A percentile compares a stretch with the other conserved stretches of the same genome.
phyloP scores from a whole-genome alignment of 768 basidiomycete species.

The Cytidiella melzeri region DNA sequence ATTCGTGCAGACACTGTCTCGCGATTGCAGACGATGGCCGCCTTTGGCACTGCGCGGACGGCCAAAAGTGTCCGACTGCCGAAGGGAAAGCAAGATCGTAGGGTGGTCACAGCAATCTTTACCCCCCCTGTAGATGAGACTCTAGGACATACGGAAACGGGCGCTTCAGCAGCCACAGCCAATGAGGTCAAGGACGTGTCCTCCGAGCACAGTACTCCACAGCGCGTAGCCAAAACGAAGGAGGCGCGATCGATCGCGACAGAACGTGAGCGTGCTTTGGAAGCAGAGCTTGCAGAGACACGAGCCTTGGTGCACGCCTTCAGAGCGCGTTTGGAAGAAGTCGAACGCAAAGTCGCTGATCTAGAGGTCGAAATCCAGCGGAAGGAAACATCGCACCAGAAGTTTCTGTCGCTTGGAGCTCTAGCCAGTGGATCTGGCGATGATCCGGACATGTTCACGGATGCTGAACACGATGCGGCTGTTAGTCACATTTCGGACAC shows the following conservation, averaged over 20 bases:
- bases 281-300: constrained; percentile 19
- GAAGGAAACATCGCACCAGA: constrained; percentile 4
- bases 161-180: constrained; percentile 1
- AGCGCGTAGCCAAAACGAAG: not conserved
- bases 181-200: not conserved
- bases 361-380: constrained; percentile 21
- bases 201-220: not conserved
- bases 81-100: constrained; percentile 21
- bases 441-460: too few relatives aligned
- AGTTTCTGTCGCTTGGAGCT: not conserved
- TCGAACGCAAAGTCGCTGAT: constrained; percentile 25
- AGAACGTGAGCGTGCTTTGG: constrained; percentile 16
- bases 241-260: not conserved
- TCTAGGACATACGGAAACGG: not conserved
- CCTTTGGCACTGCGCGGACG: constrained; percentile 13
- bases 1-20: not conserved
- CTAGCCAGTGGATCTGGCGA: not conserved
- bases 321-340: constrained; percentile 22
- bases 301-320: constrained; percentile 24
- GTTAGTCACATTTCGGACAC: not conserved
- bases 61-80: constrained; percentile 11
- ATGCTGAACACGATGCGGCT: not conserved
- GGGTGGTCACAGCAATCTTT: constrained; percentile 28
- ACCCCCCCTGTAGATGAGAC: constrained; percentile 1
- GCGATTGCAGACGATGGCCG: not conserved